These are phyloP conservation scores for Zymoseptoria ardabiliae DNA, from an alignment of 2,329 filamentous ascomycete genomes.

Conservation along the genomic window DNA sequence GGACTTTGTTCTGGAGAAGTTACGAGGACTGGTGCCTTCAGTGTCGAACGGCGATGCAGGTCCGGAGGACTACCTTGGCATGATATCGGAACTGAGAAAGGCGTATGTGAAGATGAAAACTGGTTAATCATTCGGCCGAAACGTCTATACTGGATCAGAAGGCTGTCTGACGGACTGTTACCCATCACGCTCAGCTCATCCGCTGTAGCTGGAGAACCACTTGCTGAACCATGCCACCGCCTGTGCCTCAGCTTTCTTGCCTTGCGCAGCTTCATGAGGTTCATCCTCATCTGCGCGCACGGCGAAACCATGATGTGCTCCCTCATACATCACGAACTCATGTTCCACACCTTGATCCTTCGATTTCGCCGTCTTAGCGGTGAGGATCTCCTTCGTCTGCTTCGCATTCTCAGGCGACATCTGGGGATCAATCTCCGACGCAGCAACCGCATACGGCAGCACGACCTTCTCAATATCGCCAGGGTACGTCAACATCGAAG, in stretches of 20 bases:
- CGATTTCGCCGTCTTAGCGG: conserved; percentile 28
- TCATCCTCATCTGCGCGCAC: conserved; percentile 30
- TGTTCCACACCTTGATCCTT: conserved; percentile 29
- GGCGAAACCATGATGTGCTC: conserved; percentile 33
- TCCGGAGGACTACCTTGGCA: conserved; percentile 12
- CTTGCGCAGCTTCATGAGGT: conserved; percentile 25
- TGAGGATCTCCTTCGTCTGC: conserved; percentile 28
- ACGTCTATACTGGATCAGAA: background rate
- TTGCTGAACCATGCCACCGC: conserved; percentile 33
- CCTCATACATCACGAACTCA: conserved; percentile 33
- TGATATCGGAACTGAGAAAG: conserved; percentile 15
- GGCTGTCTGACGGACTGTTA: too few species aligned
- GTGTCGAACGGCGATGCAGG: conserved; percentile 9
- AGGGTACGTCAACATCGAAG: conserved; percentile 28
- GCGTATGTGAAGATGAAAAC: conserved; percentile 7
- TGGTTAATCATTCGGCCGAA: background rate
- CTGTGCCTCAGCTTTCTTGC: conserved; percentile 33
- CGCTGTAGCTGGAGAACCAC: conserved; percentile 25
- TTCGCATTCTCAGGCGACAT: conserved; percentile 28
- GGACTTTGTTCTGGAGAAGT: conserved; percentile 16
- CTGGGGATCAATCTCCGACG: conserved; percentile 24
- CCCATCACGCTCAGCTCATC: too few species aligned
- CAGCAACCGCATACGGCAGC: conserved; percentile 30
- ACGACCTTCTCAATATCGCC: conserved; percentile 29
- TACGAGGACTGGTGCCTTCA: conserved; percentile 5